Base-by-base conservation (phyloP, 495 filamentous ascomycete genomes). In the Margaritispora aquatica region DNA sequence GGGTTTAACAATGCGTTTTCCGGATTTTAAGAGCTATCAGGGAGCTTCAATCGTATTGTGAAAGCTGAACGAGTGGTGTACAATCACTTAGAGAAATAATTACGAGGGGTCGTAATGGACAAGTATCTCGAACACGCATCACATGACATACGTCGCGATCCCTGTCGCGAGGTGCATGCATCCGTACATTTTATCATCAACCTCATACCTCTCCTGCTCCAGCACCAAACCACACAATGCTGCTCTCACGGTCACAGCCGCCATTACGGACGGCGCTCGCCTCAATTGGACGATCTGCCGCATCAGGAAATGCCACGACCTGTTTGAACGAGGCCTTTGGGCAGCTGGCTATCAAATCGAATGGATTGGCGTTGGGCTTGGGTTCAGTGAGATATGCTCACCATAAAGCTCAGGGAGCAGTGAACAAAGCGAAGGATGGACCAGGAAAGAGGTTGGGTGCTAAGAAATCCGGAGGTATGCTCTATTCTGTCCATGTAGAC, bases 391-490 rank as follows among this genome's bases (percentile, higher is more conserved):
- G 94, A 66, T 78, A 91, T 73, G 93, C 95, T 63, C 84, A 88
- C 1, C 90, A 96, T 77, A 87, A 88, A 70, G 74, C 89, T 26
- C 89, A 96, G 79, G 90, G 90, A 66, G 84, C 89, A 54, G 93
- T 93, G 71, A 96, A 86, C 62, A 81, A 84, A 69, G 83, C 85
- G 31, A 90, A 90, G 70, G 86, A 96, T 69, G 89, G 91, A 1
- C 83, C 92, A 15, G 92, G 94, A 57, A 97, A 96, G 76, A 89
- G 96, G 68, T 78, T 97, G 55, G 94, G 94, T 49, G 91, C 92
- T 4, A 99, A 99, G 78, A 93, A 90, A 78, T 84, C 85, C 3
- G 89, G 86, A 67, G 92, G 88, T 87, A 72, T 29, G 81, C 75
- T 55, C 46, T 24, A 1, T 50, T 54, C 19, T 21, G 9, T 58